phyloP scores from a whole-genome alignment of 192 early-diverging fungal species.

The Coemansia sp. region DNA sequence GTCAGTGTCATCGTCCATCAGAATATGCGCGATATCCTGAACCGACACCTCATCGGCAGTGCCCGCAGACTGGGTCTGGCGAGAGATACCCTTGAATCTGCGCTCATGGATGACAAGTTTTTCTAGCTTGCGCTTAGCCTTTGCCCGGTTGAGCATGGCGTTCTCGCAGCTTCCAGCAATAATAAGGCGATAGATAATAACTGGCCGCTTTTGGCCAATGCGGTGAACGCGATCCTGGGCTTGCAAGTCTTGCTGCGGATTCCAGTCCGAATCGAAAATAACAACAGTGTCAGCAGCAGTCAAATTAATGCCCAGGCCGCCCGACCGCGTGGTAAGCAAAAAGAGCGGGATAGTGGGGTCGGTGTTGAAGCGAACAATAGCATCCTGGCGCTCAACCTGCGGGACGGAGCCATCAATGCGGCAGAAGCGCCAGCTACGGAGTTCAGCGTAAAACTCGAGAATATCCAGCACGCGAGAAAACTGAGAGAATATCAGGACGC shows the following conservation, averaged over 20 bases:
- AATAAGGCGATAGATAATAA: slow-evolving; percentile 87
- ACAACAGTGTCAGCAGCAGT: slow-evolving; percentile 96
- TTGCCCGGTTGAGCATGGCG: slow-evolving; percentile 76
- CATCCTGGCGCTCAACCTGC: slow-evolving; percentile 76
- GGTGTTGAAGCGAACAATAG: slow-evolving; percentile 55
- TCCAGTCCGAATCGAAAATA: slow-evolving; percentile 97
- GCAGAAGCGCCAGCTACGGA: slow-evolving; percentile 78
- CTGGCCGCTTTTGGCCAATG: slow-evolving; percentile 91
- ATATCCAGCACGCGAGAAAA: slow-evolving; percentile 88
- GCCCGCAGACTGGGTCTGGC: not conserved
- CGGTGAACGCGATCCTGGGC: slow-evolving; percentile 96
- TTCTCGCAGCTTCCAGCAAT: slow-evolving; percentile 82
- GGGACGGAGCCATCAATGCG: slow-evolving; percentile 85
- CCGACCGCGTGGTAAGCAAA: slow-evolving; percentile 91
- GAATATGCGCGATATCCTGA: slow-evolving; percentile 70
- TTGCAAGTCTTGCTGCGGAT: slow-evolving; percentile 98
- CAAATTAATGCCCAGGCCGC: slow-evolving; percentile 96
- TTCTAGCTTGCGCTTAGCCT: slow-evolving; percentile 83
- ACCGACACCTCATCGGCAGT: slow-evolving; percentile 51
- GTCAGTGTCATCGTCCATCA: slow-evolving; percentile 71
- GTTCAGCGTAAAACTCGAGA: slow-evolving; percentile 84
- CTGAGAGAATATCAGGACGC: slow-evolving; percentile 93
- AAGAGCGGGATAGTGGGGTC: slow-evolving; percentile 63
- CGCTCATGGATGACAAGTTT: slow-evolving; percentile 94
- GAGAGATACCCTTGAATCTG: slow-evolving; percentile 64